A percentile compares a stretch with the other conserved stretches of the same genome.
Evolutionary conservation across 352 stramenopile genomes (phyloP).

Genomic region (Globisporangium yorkense): DNA sequence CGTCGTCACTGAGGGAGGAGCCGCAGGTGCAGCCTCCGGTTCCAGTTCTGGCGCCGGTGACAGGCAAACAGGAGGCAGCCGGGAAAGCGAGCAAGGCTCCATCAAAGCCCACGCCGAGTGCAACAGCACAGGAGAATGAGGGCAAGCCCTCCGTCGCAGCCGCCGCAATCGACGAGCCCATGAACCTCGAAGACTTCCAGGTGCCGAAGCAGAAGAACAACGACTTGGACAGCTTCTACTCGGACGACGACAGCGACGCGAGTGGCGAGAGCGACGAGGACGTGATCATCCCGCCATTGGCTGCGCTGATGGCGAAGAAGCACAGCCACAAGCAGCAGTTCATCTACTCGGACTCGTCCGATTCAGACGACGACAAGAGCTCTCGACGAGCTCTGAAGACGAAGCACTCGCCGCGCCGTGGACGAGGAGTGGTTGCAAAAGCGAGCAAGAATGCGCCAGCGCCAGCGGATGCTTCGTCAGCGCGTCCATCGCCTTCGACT

Average conservation of each 20-base stretch:
- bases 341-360: slow-evolving; percentile 55
- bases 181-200: slow-evolving; percentile 76
- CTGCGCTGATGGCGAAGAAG: slow-evolving; percentile 19
- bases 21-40: not conserved
- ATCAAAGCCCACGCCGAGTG: not conserved
- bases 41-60: not conserved
- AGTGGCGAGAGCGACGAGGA: slow-evolving; percentile 36
- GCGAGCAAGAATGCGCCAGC: not conserved
- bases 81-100: not conserved
- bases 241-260: slow-evolving; percentile 60
- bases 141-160: not conserved
- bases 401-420: not conserved
- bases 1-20: slow-evolving; percentile 6
- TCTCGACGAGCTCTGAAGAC: not conserved
- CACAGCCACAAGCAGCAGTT: slow-evolving; percentile 66
- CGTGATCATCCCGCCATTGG: slow-evolving; percentile 40
- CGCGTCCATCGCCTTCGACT: not conserved
- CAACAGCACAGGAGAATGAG: not conserved
- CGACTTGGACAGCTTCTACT: slow-evolving; percentile 79
- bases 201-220: slow-evolving; percentile 45
- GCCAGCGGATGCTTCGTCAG: not conserved
- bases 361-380: slow-evolving; percentile 27
- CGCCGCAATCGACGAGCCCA: slow-evolving; percentile 25
- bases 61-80: not conserved
- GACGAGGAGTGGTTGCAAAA: not conserved